Evolutionary conservation across 2,329 filamentous ascomycete species (phyloP).

Genomic region (Curvularia lunata): DNA sequence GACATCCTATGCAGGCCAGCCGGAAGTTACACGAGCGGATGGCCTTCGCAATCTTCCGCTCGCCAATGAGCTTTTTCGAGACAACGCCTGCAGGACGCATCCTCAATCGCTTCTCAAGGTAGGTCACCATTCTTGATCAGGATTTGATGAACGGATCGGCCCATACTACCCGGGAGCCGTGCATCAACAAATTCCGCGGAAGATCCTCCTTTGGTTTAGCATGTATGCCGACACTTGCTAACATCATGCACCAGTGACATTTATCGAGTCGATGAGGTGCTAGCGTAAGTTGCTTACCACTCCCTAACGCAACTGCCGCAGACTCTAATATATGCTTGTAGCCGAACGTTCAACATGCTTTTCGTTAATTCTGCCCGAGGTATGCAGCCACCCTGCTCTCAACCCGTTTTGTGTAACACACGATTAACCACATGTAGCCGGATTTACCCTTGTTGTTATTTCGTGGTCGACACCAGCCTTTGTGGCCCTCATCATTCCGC

Average conservation of each 20-base stretch:
- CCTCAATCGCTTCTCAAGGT: constrained; percentile 94
- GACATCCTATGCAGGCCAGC: constrained; percentile 68
- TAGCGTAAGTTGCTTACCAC: constrained; percentile 63
- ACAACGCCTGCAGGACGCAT: constrained; percentile 96
- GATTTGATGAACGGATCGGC: constrained; percentile 10
- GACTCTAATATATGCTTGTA: constrained; percentile 41
- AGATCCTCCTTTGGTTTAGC: background rate
- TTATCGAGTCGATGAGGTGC: constrained; percentile 85
- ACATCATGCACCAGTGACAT: constrained; percentile 63
- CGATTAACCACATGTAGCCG: constrained; percentile 49
- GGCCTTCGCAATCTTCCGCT: constrained; percentile 96
- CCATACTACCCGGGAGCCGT: constrained; percentile 12
- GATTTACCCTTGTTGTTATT: constrained; percentile 88
- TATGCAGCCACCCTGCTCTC: constrained; percentile 38
- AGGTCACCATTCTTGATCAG: constrained; percentile 42
- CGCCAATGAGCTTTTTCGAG: constrained; percentile 98
- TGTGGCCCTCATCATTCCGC: constrained; percentile 77
- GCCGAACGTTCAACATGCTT: constrained; percentile 93
- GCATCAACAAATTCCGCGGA: background rate
- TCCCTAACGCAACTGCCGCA: constrained; percentile 1
- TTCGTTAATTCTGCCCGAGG: constrained; percentile 59
- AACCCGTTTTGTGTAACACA: constrained; percentile 20
- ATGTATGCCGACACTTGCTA: constrained; percentile 20
- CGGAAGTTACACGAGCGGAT: constrained; percentile 96
- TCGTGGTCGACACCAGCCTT: constrained; percentile 82